Conservation (phyloP, 768 basidiomycete genomes). For the Hemileccinum impolitum region DNA sequence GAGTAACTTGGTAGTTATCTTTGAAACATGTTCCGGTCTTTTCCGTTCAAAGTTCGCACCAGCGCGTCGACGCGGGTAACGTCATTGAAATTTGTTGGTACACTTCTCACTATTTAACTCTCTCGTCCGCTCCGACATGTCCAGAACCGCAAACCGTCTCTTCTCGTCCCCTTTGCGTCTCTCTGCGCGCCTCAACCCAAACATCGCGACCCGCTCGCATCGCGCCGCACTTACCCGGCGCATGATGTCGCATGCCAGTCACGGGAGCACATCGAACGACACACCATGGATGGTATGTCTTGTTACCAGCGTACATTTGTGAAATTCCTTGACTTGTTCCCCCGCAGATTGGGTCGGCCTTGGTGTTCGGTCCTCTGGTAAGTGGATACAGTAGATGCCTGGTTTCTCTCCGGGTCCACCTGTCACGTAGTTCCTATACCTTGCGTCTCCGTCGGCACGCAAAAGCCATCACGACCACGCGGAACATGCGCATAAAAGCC, state of each 20-base stretch:
- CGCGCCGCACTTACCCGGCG: slow-evolving; percentile 20
- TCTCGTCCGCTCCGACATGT: slow-evolving; percentile 18
- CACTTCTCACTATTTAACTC: slow-evolving; percentile 13
- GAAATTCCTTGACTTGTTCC: neutral
- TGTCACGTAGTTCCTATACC: slow-evolving; percentile 26
- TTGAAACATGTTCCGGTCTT: slow-evolving; percentile 23
- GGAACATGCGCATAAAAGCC: slow-evolving; percentile 18
- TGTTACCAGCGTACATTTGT: neutral
- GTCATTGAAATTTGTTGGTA: slow-evolving; percentile 27
- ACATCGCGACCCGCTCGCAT: slow-evolving; percentile 10
- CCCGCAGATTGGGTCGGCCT: slow-evolving; percentile 29
- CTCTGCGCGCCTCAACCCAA: slow-evolving; percentile 4
- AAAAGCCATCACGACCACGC: slow-evolving; percentile 20
- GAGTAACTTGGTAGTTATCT: too few relatives aligned
- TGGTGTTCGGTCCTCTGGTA: slow-evolving; percentile 32
- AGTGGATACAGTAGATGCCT: slow-evolving; percentile 1
- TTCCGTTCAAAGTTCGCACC: slow-evolving; percentile 29
- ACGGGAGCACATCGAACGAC: slow-evolving; percentile 18
- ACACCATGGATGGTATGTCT: slow-evolving; percentile 30
- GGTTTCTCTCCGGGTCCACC: neutral
- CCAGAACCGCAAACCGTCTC: slow-evolving; percentile 21
- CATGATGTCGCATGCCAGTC: slow-evolving; percentile 22
- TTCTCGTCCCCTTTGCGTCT: slow-evolving; percentile 17
- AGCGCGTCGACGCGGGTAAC: slow-evolving; percentile 15
- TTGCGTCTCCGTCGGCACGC: slow-evolving; percentile 31